Conservation (phyloP, 23 red algal species). For the Gracilaria caudata region DNA sequence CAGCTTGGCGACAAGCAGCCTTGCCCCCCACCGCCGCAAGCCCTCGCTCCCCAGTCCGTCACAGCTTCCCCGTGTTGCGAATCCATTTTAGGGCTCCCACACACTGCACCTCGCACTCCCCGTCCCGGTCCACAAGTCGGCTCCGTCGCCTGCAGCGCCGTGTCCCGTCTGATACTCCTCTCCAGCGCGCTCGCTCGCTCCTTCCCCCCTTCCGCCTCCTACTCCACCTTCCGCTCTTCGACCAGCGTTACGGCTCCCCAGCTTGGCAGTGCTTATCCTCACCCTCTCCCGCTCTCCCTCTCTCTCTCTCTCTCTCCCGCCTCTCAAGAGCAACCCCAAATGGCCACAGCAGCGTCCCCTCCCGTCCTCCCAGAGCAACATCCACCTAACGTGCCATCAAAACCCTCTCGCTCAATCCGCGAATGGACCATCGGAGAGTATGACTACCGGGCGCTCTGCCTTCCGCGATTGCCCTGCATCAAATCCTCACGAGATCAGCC, state of each 20-base stretch:
- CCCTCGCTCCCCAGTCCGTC: no score
- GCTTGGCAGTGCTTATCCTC: neutral
- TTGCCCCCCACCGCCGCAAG: no score
- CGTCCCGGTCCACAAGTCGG: no score
- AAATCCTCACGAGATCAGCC: neutral
- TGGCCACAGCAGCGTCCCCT: neutral
- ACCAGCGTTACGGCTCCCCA: neutral
- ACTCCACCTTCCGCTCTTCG: neutral
- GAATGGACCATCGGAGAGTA: constrained; percentile 68
- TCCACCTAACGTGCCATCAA: neutral
- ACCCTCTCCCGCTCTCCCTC: neutral
- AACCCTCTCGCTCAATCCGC: constrained; percentile 22
- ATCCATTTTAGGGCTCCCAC: no score
- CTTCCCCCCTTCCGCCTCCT: neutral
- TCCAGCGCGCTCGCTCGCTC: neutral
- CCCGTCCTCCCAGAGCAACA: neutral
- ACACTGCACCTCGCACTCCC: no score
- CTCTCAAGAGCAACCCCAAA: neutral
- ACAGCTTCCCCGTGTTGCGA: no score
- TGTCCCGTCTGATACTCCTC: neutral
- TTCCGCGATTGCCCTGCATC: constrained; percentile 61
- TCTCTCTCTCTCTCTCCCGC: neutral
- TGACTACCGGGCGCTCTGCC: constrained; percentile 68
- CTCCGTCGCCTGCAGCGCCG: no score
- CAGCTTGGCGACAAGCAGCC: no score